Base-by-base conservation (phyloP, 306 rosid genomes). In the Phaseolus lunatus region DNA sequence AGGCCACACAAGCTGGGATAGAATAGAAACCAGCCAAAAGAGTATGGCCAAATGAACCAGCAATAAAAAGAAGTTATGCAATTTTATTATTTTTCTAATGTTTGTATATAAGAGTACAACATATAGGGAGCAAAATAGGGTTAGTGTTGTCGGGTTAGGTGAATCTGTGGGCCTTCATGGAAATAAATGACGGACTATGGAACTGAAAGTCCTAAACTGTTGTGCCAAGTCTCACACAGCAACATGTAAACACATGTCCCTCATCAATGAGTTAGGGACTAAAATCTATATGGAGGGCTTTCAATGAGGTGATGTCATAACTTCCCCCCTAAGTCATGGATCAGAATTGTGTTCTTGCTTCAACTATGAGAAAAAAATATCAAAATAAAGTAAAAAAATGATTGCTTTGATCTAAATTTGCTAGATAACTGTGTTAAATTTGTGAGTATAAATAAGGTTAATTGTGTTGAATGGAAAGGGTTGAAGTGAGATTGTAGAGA, bases 121-220 rank as follows among this genome's bases (percentile, higher is more conserved):
- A 72, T 48, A 39, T 47, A 37, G 48, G 45, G 71, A 66, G 76
- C 68, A 78, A 67, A 70, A 74, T 15, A 27, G 79, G 81, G 52
- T 14, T 67, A 37, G 23, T 80, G 78, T 66, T 37, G 26, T 62
- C 27, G 61, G 87, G 88, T 85, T 90, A 54, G 90, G 89, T 86
- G 82, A 67, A 64, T 20, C 1, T 68, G 90, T 83, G 85, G 89
- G 85, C 65, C 85, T 71, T 7, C 44, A 44, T 48, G 78, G 78
- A 82, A 79, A 73, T 85, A 47, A 87, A 87, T 88, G 89, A 81
- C 93, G 85, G 85, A 78, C 91, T 87, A 80, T 61, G 84, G 76
- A 75, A 69, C 83, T 75, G 56, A 84, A 67, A 70, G 82, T 85
- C 63, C 67, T 76, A 76, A 86, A 83, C 75, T 63, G 71, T 72